Base-by-base conservation (phyloP, 2,329 filamentous ascomycete species). In the Elsinoe fawcettii region DNA sequence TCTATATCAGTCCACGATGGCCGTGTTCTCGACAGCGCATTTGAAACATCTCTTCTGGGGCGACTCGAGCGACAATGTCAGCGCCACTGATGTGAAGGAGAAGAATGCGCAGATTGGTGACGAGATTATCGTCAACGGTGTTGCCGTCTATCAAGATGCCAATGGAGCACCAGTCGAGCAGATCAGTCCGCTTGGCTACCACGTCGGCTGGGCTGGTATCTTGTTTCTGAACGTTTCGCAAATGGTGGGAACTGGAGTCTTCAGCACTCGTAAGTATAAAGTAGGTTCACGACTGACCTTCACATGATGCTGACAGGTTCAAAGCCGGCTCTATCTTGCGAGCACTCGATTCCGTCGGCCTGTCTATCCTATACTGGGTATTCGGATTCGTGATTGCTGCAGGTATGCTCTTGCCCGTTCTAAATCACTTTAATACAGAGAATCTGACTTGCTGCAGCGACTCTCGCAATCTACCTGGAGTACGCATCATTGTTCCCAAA, bases 401-500 rank as follows among this genome's bases (percentile, higher is more conserved):
- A 9, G 37, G 37, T 43, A 43, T n/a, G 37, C 14, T 20, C 37
- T 16, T 9, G 14, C 3, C 3, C 14, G n/a, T 9, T 43, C n/a
- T n/a, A 16, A 3, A n/a, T 43, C n/a, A 18, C 20, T 43, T 8
- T 18, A 16, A 8, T n/a, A n/a, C n/a, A n/a, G n/a, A n/a, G 37
- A 43, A 8, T 2, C 46, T 59, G 12, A 34, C 44, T n/a, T 46
- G 78, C 82, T 0, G 66, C 75, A 0, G 75, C 79, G 2, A 78
- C 77, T 1, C 74, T 85, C 2, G 71, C 75, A 0, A 77, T 84
- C 0, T 86, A 86, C 58, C 77, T 86, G 7, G 84, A 87, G 63
- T 79, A 80, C 12, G 78, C 82, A 0, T 75, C 80, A 1, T 86
- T 83, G 60, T 87, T 87, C 59, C 83, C 84, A 0, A 86, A 80